phyloP scores from a whole-genome alignment of 192 early-diverging fungal species.

The Neocallimastix lanati region DNA sequence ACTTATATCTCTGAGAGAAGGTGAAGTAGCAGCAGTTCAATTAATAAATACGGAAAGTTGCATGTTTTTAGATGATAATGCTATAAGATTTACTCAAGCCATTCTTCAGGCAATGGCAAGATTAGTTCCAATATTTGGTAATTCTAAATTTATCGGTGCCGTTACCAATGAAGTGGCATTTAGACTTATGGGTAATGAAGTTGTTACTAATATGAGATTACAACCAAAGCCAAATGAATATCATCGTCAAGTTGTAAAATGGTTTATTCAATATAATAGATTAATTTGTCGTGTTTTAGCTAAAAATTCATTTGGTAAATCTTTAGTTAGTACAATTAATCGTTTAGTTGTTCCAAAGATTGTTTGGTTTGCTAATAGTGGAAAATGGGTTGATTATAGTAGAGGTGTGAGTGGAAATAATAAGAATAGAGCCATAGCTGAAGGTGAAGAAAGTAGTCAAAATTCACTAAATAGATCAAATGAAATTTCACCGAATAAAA shows the following conservation, averaged over 20 bases:
- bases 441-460: neutral
- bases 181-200: neutral
- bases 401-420: neutral
- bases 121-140: neutral
- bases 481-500: too few relatives aligned
- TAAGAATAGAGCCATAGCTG: neutral
- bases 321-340: neutral
- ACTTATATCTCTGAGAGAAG: neutral
- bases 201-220: neutral
- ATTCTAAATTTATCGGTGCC: neutral
- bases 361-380: neutral
- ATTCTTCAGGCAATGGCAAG: neutral
- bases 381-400: neutral
- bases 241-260: neutral
- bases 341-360: neutral
- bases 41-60: neutral
- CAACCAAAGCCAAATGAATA: neutral
- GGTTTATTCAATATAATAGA: neutral
- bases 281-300: neutral
- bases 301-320: neutral
- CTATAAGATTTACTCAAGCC: neutral
- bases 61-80: neutral
- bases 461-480: neutral
- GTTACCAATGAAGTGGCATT: neutral
- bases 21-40: neutral